These are phyloP conservation scores for Clarireedia sp. DNA, from an alignment of 2,329 filamentous ascomycete species.

Conservation along the genomic window DNA sequence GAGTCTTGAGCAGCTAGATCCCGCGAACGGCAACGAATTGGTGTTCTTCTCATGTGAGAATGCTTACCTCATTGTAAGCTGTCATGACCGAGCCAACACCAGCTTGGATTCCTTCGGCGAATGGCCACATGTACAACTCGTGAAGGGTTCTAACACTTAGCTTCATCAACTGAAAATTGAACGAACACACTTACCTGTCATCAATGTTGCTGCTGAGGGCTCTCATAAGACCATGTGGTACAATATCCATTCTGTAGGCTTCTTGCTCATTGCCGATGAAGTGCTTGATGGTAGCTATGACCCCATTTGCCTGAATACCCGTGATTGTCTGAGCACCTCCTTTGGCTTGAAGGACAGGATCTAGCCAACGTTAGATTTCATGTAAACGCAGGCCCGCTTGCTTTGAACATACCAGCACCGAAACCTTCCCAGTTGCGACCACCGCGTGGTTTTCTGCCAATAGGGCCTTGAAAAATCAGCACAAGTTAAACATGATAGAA, in stretches of 20 bases:
- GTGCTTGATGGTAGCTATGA: conserved; percentile 51
- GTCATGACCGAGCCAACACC: conserved; percentile 80
- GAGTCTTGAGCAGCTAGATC: not conserved
- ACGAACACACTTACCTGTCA: conserved; percentile 34
- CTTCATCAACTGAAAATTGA: not conserved
- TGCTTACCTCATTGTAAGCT: conserved; percentile 56
- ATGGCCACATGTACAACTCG: conserved; percentile 54
- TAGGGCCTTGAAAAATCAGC: conserved; percentile 39
- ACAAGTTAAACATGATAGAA: too few species aligned
- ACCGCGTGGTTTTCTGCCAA: conserved; percentile 64
- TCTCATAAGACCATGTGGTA: conserved; percentile 28
- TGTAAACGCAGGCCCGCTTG: not conserved
- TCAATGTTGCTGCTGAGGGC: conserved; percentile 42
- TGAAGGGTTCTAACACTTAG: conserved; percentile 39
- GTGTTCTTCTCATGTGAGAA: too few species aligned
- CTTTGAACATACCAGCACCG: conserved; percentile 32
- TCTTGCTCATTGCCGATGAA: conserved; percentile 42
- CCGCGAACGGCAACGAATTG: not conserved
- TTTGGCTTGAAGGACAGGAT: conserved; percentile 55
- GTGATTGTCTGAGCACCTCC: conserved; percentile 44
- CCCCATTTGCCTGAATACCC: conserved; percentile 48
- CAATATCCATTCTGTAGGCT: conserved; percentile 26
- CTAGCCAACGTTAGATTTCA: conserved; percentile 29
- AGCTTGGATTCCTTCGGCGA: conserved; percentile 51
- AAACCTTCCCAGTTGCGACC: conserved; percentile 74